phyloP scores from a whole-genome alignment of 176 grass and related monocot genomes.

The Rhynchospora tenuis region DNA sequence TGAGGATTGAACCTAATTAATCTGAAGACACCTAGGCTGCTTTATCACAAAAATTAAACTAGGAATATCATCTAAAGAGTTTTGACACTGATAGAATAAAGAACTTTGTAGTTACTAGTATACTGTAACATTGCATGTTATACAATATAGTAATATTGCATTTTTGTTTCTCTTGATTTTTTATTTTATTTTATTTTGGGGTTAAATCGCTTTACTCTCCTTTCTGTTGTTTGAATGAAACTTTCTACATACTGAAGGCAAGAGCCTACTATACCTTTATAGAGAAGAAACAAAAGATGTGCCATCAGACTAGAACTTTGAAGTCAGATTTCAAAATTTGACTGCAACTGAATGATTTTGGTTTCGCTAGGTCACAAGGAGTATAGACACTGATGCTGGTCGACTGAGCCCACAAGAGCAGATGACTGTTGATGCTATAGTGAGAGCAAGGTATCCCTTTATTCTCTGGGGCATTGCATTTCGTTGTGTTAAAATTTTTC shows the following conservation, averaged over 20 bases:
- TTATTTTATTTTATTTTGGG: neutral
- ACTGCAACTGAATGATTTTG: neutral
- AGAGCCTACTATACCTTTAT: neutral
- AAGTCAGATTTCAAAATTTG: too few relatives aligned
- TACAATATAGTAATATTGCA: neutral
- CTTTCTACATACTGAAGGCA: neutral
- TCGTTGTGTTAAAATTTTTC: neutral
- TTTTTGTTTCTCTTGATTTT: neutral
- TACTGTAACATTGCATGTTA: neutral
- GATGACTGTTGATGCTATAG: slow-evolving; percentile 89
- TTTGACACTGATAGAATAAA: neutral
- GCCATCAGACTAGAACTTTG: neutral
- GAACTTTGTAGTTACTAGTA: neutral
- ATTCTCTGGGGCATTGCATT: neutral
- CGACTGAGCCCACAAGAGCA: slow-evolving; percentile 77
- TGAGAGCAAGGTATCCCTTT: slow-evolving; percentile 67
- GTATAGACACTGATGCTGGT: slow-evolving; percentile 75
- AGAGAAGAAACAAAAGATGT: too few relatives aligned
- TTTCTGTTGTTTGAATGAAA: neutral
- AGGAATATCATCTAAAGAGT: neutral
- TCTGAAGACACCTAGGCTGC: neutral
- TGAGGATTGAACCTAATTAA: neutral
- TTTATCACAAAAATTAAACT: neutral
- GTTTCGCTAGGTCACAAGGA: slow-evolving; percentile 68
- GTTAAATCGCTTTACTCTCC: neutral